Evolutionary conservation across 1,139 yeast genomes (phyloP).

Genomic region (Geotrichum bryndzae): DNA sequence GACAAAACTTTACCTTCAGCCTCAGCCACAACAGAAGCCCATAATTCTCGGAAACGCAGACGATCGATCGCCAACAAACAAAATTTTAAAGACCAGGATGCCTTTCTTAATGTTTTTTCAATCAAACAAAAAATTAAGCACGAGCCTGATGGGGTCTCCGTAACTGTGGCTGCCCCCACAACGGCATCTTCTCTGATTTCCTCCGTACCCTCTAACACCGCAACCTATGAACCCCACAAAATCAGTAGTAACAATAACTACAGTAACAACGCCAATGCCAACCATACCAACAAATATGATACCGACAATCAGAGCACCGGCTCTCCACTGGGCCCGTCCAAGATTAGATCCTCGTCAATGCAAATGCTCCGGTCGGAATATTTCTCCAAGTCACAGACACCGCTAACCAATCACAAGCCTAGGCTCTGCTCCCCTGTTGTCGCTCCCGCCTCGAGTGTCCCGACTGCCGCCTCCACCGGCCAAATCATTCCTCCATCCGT

Average conservation of each 20-base stretch:
- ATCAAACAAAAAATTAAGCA: background rate
- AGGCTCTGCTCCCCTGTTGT: background rate
- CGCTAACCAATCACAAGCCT: background rate
- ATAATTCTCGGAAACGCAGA: background rate
- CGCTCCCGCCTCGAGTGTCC: background rate
- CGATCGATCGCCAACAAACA: background rate
- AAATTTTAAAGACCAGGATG: background rate
- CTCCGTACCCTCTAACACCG: background rate
- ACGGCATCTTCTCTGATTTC: background rate
- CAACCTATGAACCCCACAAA: slow-evolving; percentile 20
- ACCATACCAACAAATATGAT: too few species aligned
- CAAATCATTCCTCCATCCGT: background rate
- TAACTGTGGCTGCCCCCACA: background rate
- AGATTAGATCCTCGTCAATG: background rate
- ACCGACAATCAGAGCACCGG: background rate
- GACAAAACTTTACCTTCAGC: background rate
- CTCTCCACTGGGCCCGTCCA: background rate
- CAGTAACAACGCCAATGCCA: background rate
- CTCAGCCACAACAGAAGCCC: background rate
- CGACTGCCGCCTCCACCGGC: background rate
- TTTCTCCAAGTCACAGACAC: background rate
- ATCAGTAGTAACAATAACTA: background rate
- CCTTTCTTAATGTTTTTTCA: slow-evolving; percentile 9
- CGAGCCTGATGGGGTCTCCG: background rate
- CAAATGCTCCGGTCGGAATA: background rate